phyloP scores from a whole-genome alignment of 805 yeast species.

The Ogataea degrootiae region DNA sequence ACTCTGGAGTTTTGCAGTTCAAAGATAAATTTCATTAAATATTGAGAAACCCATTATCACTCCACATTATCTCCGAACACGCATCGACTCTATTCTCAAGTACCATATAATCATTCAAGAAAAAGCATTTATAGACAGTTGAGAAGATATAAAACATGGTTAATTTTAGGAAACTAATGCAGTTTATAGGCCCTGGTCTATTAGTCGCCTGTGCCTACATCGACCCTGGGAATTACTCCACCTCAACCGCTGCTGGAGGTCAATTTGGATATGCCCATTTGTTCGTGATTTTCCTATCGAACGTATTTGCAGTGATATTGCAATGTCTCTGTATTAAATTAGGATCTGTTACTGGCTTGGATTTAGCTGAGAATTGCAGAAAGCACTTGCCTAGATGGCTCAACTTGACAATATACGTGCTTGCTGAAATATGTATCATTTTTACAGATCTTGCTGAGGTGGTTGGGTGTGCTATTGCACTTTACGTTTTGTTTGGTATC shows the following conservation, averaged over 20 bases:
- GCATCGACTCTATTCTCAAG: no score
- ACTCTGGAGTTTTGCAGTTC: no score
- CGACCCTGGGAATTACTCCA: conserved; percentile 92
- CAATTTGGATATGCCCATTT: conserved; percentile 67
- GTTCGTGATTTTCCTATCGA: conserved; percentile 71
- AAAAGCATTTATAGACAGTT: background rate
- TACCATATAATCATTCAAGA: background rate
- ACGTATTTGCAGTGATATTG: conserved; percentile 74
- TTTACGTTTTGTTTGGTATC: conserved; percentile 68
- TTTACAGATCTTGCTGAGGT: conserved; percentile 95
- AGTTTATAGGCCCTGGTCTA: conserved; percentile 83
- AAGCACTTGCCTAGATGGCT: conserved; percentile 63
- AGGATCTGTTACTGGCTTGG: conserved; percentile 87
- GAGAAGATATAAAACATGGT: conserved; percentile 3
- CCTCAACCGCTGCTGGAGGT: conserved; percentile 88
- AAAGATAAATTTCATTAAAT: no score
- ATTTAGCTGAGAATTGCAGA: conserved; percentile 81
- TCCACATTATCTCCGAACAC: no score
- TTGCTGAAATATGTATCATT: conserved; percentile 83
- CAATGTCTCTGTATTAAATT: conserved; percentile 81
- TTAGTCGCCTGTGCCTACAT: conserved; percentile 87
- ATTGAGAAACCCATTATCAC: no score
- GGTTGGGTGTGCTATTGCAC: conserved; percentile 86
- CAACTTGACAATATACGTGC: conserved; percentile 56
- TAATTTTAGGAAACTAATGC: conserved; percentile 43